These are phyloP conservation scores for Tephrocybe rancida DNA, from an alignment of 768 basidiomycete genomes.

Conservation along the genomic window DNA sequence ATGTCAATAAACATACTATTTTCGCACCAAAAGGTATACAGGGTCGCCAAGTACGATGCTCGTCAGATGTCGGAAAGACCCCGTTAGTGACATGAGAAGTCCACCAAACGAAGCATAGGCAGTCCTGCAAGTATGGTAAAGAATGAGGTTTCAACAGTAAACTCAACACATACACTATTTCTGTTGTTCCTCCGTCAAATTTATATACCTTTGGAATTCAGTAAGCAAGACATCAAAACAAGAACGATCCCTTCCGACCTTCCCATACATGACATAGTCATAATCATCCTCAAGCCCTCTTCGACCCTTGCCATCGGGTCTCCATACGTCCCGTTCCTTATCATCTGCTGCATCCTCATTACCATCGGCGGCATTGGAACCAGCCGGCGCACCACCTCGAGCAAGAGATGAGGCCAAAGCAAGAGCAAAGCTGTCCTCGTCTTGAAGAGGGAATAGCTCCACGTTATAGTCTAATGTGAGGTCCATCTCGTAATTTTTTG, in stretches of 20 bases:
- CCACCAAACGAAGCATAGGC: slow-evolving; percentile 98
- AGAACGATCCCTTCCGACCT: slow-evolving; percentile 50
- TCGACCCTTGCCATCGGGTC: slow-evolving; percentile 81
- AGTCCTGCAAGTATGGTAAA: slow-evolving; percentile 54
- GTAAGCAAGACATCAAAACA: not conserved
- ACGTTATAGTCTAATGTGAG: slow-evolving; percentile 93
- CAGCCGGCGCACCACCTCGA: slow-evolving; percentile 50
- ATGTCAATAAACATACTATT: slow-evolving; percentile 38
- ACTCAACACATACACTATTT: slow-evolving; percentile 72
- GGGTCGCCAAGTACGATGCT: slow-evolving; percentile 93
- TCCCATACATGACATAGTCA: slow-evolving; percentile 99
- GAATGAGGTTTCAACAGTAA: slow-evolving; percentile 3
- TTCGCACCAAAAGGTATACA: slow-evolving; percentile 86
- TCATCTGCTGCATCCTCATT: slow-evolving; percentile 57
- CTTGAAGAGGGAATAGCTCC: slow-evolving; percentile 80
- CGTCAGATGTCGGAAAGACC: slow-evolving; percentile 90
- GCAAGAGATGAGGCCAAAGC: slow-evolving; percentile 83
- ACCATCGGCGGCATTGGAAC: slow-evolving; percentile 48
- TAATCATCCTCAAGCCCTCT: slow-evolving; percentile 92
- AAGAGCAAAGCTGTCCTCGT: slow-evolving; percentile 76
- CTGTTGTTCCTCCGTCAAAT: slow-evolving; percentile 84
- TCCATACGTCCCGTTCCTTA: slow-evolving; percentile 80
- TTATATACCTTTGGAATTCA: slow-evolving; percentile 77
- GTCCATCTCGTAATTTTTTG: slow-evolving; percentile 91
- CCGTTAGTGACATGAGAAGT: slow-evolving; percentile 90